Evolutionary conservation across 371 early-diverging fungal genomes (phyloP), one percentile per base, ranked within the genome.

Genomic region (Mortierella polycephala): DNA sequence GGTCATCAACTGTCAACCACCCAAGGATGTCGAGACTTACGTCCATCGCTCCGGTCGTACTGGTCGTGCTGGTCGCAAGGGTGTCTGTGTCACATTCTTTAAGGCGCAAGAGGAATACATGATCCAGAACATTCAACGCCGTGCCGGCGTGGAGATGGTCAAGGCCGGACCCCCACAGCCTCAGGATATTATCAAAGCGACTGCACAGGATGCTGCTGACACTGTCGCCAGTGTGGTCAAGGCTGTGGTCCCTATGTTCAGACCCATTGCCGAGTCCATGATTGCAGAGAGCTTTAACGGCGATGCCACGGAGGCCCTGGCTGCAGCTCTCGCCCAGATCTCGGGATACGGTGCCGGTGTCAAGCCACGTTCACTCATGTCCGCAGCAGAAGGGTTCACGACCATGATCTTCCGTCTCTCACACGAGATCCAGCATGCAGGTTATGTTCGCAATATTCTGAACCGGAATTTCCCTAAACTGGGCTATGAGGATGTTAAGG

Each of bases 1-100:
- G 49, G 97, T 99, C 53, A 95, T 99, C 87, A 97, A 99, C 87
- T 95, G 93, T 74, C 97, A 98, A 77, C 95, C 98, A 40, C 98
- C 99, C 62, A 87, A 90, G 72, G 96, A 98, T 84, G 88, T 91
- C 37, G 97, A 99, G 77, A 91, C 95, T 50, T 99, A 96, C 83
- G 94, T 98, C 46, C 99, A 99, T 86, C 91, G 99, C 49, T 93
- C 95, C 8, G 99, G 99, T 18, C 92, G 99, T 83, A 99, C 99
- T 0, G 99, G 98, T 42, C 94, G 98, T 84, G 98, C 96, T 11
- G 98, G 98, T 23, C 91, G 93, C 56, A 86, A 87, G 41, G 99
- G 99, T 61, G 89, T 90, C 13, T 95, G 96, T 77, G 92, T 98
- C 44, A 96, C 95, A 23, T 95, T 97, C 83, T 96, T 88, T 85